These are phyloP conservation scores for Ajuga chamaepitys DNA, from an alignment of 257 asterid species.

Conservation along the genomic window DNA sequence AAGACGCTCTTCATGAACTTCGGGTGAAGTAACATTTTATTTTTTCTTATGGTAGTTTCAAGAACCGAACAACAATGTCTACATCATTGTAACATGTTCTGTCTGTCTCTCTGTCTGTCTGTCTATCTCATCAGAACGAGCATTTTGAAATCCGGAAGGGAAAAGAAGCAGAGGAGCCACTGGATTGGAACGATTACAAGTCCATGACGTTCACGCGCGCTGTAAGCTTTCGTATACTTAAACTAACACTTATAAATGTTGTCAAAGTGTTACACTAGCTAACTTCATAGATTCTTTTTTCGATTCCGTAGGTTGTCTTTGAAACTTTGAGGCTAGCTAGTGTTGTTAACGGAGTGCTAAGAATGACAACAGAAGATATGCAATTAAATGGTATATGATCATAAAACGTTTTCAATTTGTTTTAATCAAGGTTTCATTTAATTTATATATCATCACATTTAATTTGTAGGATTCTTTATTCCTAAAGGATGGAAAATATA, in stretches of 20 bases:
- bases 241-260: not conserved
- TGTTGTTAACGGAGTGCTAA: constrained; percentile 52
- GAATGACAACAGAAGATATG: constrained; percentile 59
- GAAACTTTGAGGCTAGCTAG: constrained; percentile 69
- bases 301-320: constrained; percentile 34
- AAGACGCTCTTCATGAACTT: constrained; percentile 54
- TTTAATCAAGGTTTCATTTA: too few species aligned
- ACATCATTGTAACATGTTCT: not conserved
- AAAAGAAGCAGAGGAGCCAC: constrained; percentile 33
- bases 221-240: constrained; percentile 28
- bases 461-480: constrained; percentile 37
- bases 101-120: not conserved
- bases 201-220: constrained; percentile 71
- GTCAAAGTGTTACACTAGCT: not conserved
- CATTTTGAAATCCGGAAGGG: constrained; percentile 37
- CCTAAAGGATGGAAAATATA: constrained; percentile 86
- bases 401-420: not conserved
- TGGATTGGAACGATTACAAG: constrained; percentile 57
- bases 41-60: not conserved
- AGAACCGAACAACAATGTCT: not conserved
- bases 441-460: not conserved
- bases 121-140: constrained; percentile 42
- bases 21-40: constrained; percentile 29
- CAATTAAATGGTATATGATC: constrained; percentile 46
- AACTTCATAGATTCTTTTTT: not conserved